A percentile compares a stretch with the other conserved stretches of the same genome.
phyloP scores from a whole-genome alignment of 345 rosid genomes.

The Murraya koenigii region DNA sequence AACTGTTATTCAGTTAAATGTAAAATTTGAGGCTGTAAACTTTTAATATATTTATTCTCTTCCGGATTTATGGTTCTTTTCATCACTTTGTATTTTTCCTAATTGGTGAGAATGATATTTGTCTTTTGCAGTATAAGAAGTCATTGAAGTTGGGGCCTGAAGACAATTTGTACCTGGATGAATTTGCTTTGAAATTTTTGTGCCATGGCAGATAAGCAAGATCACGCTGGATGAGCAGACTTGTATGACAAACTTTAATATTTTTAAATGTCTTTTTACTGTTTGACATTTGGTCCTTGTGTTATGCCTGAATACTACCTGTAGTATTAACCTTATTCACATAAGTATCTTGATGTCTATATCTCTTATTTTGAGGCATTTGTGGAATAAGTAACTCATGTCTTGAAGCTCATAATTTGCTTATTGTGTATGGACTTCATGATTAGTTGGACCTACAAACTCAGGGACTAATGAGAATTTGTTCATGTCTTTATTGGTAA shows the following conservation, averaged over 20 bases:
- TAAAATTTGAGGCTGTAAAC: background rate
- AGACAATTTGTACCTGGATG: slow-evolving; percentile 77
- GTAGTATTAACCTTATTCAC: background rate
- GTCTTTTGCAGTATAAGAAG: slow-evolving; percentile 72
- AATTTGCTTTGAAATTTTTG: slow-evolving; percentile 85
- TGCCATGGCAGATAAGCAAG: slow-evolving; percentile 96
- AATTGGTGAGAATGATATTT: background rate
- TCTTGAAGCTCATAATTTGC: background rate
- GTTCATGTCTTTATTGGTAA: background rate
- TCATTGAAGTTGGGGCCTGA: slow-evolving; percentile 73
- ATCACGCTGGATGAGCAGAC: slow-evolving; percentile 87
- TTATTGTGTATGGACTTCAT: background rate
- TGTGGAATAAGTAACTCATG: background rate
- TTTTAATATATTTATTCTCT: background rate
- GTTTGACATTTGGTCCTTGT: background rate
- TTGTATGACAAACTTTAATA: slow-evolving; percentile 44
- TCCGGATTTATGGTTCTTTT: background rate
- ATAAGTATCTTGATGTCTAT: background rate
- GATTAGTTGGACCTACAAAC: background rate
- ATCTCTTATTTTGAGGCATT: background rate
- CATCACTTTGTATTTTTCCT: background rate
- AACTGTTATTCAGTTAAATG: background rate
- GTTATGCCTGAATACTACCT: background rate
- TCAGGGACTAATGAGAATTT: background rate
- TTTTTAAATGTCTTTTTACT: slow-evolving; percentile 8